phyloP scores from a whole-genome alignment of 345 rosid species.

The Eutrema heterophyllum region DNA sequence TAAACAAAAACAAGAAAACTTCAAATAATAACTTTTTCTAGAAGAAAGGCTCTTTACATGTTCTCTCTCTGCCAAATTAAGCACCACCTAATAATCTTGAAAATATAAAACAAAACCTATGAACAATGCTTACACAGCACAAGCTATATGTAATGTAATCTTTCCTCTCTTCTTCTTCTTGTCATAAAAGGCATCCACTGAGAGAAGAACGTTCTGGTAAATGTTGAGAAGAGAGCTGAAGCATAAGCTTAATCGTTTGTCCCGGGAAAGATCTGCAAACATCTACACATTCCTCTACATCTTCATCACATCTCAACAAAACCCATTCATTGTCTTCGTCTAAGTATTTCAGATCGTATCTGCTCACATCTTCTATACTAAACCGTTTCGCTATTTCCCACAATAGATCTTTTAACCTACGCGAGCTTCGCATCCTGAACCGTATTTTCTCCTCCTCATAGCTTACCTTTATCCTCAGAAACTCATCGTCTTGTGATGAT shows the following conservation, averaged over 20 bases:
- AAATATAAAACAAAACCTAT: conserved; percentile 6
- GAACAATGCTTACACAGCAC: conserved; percentile 31
- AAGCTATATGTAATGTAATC: conserved; percentile 31
- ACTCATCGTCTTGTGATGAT: conserved; percentile 42
- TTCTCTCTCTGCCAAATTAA: not conserved
- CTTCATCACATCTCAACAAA: conserved; percentile 79
- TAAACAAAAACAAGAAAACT: conserved; percentile 4
- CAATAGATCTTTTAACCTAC: conserved; percentile 47
- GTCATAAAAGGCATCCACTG: conserved; percentile 35
- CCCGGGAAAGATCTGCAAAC: conserved; percentile 47
- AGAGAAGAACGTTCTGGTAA: conserved; percentile 37
- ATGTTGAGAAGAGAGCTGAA: conserved; percentile 57
- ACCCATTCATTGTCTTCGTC: conserved; percentile 97
- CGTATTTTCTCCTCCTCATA: conserved; percentile 64
- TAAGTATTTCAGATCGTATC: conserved; percentile 70
- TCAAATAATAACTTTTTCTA: not conserved
- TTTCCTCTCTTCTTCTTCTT: not conserved
- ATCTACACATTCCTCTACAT: conserved; percentile 78
- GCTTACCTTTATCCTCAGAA: conserved; percentile 57
- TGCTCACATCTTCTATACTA: conserved; percentile 47
- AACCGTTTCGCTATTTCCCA: conserved; percentile 68
- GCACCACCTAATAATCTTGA: conserved; percentile 6
- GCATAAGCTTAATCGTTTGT: conserved; percentile 56
- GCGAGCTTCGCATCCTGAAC: conserved; percentile 53
- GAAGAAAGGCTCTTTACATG: conserved; percentile 21